Base-by-base conservation (phyloP, 1,284 basidiomycete species). In the Malassezia japonica region DNA sequence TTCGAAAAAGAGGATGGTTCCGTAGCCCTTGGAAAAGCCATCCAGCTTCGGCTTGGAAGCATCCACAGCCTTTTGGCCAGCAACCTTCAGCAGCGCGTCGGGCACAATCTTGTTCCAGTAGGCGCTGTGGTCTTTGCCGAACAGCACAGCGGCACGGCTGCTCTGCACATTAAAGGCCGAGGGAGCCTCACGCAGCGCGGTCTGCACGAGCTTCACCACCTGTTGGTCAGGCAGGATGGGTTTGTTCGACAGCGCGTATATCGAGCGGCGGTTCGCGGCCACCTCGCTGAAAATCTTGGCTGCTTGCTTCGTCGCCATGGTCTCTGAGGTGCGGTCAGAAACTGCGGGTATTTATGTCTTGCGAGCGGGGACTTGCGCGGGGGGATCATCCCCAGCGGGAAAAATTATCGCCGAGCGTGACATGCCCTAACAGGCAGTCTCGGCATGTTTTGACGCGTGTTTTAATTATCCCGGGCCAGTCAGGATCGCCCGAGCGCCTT, bases 1-100 rank as follows among this genome's bases (percentile, higher is more conserved):
- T 46, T 70, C 67, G 45, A 63, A 78, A 67, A 78, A 75, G 37
- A 77, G 53, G 31, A 78, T 70, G 6, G 78, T 77, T 25, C 76
- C 77, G 56, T 75, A 70, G 9, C 71, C 77, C 6, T 65, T 55
- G 37, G 66, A 59, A 67, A 77, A 77, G n/a, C 54, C 57, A 33
- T 67, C 63, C 29, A 77, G 64, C 10, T 66, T 60, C n/a, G 48
- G 47, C 13, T 57, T 31, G 10, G 61, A 58, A 2, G 46, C 34
- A 8, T 61, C 37, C 25, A 59, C 45, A 4, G 58, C 56, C 32
- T 51, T 48, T 16, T 67, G 59, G 16, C 56, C 62, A 23, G 46
- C 53, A 28, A 66, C 46, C 13, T 56, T 57, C 50, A 60, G 60
- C 43, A 74, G 53, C n/a, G 60, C 61, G 12, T 54, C 52, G 16